Evolutionary conservation across 2,329 filamentous ascomycete species (phyloP).

Genomic region (Penicillium carneum): DNA sequence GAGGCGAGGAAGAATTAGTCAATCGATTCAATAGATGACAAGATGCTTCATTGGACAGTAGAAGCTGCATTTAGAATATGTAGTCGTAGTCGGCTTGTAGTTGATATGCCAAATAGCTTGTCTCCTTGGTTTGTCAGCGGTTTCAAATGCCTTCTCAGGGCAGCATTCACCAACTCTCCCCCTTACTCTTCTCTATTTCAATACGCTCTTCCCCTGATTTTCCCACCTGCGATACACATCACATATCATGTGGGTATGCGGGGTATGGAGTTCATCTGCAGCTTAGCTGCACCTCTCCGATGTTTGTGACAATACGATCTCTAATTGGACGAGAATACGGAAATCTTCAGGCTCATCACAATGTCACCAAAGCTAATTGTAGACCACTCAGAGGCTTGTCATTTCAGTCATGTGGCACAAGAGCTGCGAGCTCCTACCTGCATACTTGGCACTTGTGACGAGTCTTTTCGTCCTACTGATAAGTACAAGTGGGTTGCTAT

Average conservation of each 20-base stretch:
- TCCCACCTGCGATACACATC: background rate
- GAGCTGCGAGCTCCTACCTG: background rate
- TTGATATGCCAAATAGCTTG: background rate
- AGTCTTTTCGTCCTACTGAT: background rate
- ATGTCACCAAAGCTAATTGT: background rate
- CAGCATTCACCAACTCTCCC: too few relatives aligned
- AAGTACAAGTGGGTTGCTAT: background rate
- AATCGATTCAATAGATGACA: constrained; percentile 32
- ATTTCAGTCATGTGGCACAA: constrained; percentile 1
- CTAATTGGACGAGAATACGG: background rate
- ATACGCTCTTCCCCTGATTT: too few relatives aligned
- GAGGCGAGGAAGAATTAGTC: constrained; percentile 19
- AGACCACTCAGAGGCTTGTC: background rate
- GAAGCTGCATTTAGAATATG: background rate
- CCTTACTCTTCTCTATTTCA: too few relatives aligned
- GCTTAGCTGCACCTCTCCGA: background rate
- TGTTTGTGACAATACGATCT: background rate
- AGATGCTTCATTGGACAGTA: constrained; percentile 1
- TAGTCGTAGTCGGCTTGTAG: background rate
- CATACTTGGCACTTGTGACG: background rate
- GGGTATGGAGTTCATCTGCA: background rate
- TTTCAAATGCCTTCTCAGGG: too few relatives aligned
- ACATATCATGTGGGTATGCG: background rate
- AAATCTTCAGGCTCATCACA: background rate
- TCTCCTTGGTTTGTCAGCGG: too few relatives aligned